phyloP scores from a whole-genome alignment of 495 filamentous ascomycete species.

The Apodospora peruviana region DNA sequence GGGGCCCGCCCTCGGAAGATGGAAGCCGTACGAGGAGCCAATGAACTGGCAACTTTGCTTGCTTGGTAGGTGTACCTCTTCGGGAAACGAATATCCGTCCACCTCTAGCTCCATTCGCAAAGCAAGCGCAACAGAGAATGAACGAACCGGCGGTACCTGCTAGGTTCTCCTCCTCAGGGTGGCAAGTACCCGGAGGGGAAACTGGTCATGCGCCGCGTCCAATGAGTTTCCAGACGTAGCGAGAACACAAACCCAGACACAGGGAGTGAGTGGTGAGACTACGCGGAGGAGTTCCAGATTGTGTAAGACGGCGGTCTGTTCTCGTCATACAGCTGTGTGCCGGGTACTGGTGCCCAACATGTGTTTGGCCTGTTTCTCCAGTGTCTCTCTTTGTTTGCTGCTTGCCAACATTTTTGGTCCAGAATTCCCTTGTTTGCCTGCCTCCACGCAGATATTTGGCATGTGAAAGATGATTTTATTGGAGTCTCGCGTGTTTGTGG shows the following conservation, averaged over 20 bases:
- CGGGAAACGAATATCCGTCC: no score
- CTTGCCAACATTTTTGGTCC: background rate
- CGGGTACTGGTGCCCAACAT: background rate
- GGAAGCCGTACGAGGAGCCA: no score
- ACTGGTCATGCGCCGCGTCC: constrained; percentile 2
- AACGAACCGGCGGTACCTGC: background rate
- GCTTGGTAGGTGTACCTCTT: no score
- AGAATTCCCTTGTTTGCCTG: background rate
- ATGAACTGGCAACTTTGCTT: no score
- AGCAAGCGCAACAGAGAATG: no score
- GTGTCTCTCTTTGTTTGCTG: constrained; percentile 4
- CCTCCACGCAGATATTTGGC: no score
- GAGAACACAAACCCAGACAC: constrained; percentile 5
- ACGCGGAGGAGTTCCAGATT: background rate
- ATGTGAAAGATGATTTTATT: no score
- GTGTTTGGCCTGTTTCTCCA: constrained; percentile 2
- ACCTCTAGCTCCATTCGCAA: no score
- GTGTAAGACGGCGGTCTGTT: constrained; percentile 1
- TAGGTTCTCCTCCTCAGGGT: background rate
- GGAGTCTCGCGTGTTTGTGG: no score
- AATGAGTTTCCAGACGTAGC: constrained; percentile 9
- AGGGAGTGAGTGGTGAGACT: constrained; percentile 13
- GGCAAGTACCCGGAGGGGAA: background rate
- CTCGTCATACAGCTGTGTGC: constrained; percentile 8
- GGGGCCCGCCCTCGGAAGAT: background rate